Base-by-base conservation (phyloP, 441 rosid species). In the Omphalea diandra region DNA sequence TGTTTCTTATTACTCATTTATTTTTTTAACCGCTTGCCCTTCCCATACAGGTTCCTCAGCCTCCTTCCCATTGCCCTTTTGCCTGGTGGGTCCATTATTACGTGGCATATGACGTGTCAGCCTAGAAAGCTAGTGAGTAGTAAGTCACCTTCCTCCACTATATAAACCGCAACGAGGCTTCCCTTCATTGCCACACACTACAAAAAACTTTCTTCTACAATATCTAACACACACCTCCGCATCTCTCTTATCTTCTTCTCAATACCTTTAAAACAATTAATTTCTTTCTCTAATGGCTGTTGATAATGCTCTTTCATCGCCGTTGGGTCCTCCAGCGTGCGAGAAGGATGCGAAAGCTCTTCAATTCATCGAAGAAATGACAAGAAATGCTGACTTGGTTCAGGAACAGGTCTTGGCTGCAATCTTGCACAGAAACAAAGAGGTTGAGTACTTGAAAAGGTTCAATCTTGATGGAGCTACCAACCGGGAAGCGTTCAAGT, bases 281-380 rank as follows among this genome's bases (percentile, higher is more conserved):
- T 32, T 46, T 0, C 20, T 33, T 36, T 14, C 1, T 5, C 14
- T 20, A 64, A 93, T 91, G 98, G 98, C 94, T 0, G 94, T 90
- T 41, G 97, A 89, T 52, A 79, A 93, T 12, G 69, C 67, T 38
- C 81, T 88, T 35, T 83, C 94, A 0, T 89, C 97, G 5, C 83
- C 89, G 0, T 77, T 90, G 12, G 94, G 91, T 60, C 96, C 92
- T 18, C 94, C 97, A 24, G 89, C 87, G 0, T 84, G 88, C 73
- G 91, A 89, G 62, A 90, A 84, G 18, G 96, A 90, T 61, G 93
- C 90, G 0, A 89, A 89, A 77, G 91, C 97, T 12, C 82, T 93
- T 50, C 83, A 70, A 7, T 80, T 91, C 78, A 85, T 93, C 2
- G 96, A 93, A 69, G 93, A 93, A 77, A 87, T 82, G 83, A 91